Evolutionary conservation across 108 stramenopile genomes (phyloP).

Genomic region (Pinguiococcus pyrenoidosus): DNA sequence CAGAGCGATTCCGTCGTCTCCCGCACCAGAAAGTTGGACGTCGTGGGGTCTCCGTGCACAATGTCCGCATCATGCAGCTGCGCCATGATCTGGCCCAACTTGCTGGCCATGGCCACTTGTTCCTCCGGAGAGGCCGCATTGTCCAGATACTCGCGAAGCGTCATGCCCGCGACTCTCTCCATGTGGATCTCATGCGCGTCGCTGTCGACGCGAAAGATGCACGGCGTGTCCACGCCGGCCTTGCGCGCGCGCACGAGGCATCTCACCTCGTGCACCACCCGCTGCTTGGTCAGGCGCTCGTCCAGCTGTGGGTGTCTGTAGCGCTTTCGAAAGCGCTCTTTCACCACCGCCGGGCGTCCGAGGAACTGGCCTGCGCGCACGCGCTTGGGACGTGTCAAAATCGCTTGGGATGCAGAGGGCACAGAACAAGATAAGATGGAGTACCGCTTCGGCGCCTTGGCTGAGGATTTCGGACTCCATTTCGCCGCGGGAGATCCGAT

Average conservation of each 20-base stretch:
- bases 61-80: constrained; percentile 66
- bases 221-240: constrained; percentile 48
- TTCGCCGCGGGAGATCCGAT: no score
- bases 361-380: no score
- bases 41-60: constrained; percentile 90
- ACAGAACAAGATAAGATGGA: no score
- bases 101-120: constrained; percentile 5
- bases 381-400: no score
- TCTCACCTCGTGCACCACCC: constrained; percentile 63
- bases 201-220: constrained; percentile 42
- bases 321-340: constrained; percentile 81
- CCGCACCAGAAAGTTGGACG: constrained; percentile 71
- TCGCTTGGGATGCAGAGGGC: no score
- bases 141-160: constrained; percentile 10
- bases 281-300: constrained; percentile 62
- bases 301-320: constrained; percentile 86
- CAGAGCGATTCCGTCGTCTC: not conserved
- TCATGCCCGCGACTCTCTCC: constrained; percentile 32
- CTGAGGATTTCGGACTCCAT: no score
- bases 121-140: constrained; percentile 1
- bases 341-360: constrained; percentile 46
- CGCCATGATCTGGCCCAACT: constrained; percentile 60
- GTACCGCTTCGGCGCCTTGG: no score
- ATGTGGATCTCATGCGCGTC: constrained; percentile 35
- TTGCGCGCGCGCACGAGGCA: constrained; percentile 41